These are phyloP conservation scores for Limnanthes douglasii DNA, from an alignment of 345 rosid species.

Conservation along the genomic window DNA sequence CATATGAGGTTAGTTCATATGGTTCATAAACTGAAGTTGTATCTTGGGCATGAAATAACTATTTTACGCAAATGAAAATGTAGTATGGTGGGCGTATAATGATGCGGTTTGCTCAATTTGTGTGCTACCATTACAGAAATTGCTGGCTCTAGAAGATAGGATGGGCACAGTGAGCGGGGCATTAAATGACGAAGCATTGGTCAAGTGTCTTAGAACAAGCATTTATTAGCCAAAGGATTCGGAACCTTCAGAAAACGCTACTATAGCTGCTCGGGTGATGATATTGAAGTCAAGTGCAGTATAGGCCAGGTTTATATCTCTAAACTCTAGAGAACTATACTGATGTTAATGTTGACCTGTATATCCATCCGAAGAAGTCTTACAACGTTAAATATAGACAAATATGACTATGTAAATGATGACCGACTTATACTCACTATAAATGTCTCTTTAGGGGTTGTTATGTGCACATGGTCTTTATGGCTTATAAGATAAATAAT, in stretches of 20 bases:
- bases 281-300: conserved; percentile 66
- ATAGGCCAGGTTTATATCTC: conserved; percentile 63
- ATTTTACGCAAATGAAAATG: too few species aligned
- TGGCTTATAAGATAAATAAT: too few species aligned
- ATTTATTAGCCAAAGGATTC: conserved; percentile 21
- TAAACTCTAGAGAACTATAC: too few species aligned
- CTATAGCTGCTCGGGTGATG: conserved; percentile 11
- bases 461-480: too few species aligned
- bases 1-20: conserved; percentile 66
- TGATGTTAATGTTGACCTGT: too few species aligned
- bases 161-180: conserved; percentile 96
- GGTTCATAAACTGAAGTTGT: background rate
- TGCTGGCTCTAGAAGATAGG: conserved; percentile 89
- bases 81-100: too few species aligned
- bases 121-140: conserved; percentile 34
- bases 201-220: conserved; percentile 48
- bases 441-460: too few species aligned
- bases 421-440: too few species aligned
- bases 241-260: conserved; percentile 13
- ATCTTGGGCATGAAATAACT: background rate
- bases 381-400: too few species aligned
- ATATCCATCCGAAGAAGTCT: too few species aligned
- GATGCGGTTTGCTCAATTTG: conserved; percentile 3
- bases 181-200: conserved; percentile 66
- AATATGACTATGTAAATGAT: too few species aligned